phyloP scores from a whole-genome alignment of 805 yeast genomes.

The Candida railenensis region DNA sequence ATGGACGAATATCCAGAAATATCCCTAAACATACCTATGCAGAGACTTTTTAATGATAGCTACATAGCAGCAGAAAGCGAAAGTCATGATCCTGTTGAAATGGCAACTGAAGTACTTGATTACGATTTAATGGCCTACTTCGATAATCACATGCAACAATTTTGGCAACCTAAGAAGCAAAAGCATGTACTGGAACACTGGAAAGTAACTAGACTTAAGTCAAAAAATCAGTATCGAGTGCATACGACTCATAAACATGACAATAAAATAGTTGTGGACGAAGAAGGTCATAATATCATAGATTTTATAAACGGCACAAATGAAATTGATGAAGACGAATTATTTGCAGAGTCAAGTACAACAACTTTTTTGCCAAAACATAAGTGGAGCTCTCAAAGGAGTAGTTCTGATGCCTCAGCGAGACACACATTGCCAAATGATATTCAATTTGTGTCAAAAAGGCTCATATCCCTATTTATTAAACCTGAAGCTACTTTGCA shows the following conservation, averaged over 20 bases:
- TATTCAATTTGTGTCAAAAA: constrained; percentile 59
- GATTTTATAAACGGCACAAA: not conserved
- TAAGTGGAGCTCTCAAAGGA: not conserved
- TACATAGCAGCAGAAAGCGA: not conserved
- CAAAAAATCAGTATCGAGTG: not conserved
- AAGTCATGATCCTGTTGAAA: constrained; percentile 21
- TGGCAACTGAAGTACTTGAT: constrained; percentile 35
- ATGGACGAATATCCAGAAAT: constrained; percentile 1
- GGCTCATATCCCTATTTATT: constrained; percentile 57
- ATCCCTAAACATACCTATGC: constrained; percentile 6
- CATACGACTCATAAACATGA: not conserved
- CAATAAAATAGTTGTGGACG: not conserved
- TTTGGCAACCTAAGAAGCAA: constrained; percentile 68
- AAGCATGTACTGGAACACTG: constrained; percentile 54
- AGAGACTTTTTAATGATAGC: constrained; percentile 7
- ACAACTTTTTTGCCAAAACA: constrained; percentile 1
- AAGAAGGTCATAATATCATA: not conserved
- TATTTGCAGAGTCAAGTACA: not conserved
- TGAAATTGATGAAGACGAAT: not conserved
- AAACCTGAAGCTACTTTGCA: constrained; percentile 53
- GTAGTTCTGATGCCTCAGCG: not conserved
- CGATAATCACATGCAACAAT: constrained; percentile 58
- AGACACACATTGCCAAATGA: constrained; percentile 59
- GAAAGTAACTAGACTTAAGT: constrained; percentile 47
- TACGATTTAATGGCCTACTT: constrained; percentile 66